These are phyloP conservation scores for Albugo laibachii DNA, from an alignment of 352 stramenopile genomes.

Conservation along the genomic window DNA sequence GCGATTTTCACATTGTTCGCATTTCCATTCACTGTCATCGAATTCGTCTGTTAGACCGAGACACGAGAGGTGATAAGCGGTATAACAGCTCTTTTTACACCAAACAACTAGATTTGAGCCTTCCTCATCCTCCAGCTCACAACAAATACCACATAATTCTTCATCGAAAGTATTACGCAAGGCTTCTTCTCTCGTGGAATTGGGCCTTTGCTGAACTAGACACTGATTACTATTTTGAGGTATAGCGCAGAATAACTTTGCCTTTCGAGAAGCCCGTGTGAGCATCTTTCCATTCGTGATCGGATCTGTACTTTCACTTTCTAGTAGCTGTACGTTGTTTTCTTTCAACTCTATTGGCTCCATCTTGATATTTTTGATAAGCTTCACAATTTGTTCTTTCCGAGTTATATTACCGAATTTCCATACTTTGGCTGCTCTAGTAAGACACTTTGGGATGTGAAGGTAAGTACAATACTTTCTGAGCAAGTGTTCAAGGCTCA, in stretches of 20 bases:
- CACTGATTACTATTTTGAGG: background rate
- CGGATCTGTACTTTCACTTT: no score
- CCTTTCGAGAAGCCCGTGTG: no score
- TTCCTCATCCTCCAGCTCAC: conserved; percentile 67
- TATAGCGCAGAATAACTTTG: background rate
- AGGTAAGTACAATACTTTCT: no score
- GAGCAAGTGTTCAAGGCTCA: no score
- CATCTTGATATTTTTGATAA: no score
- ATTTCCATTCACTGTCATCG: conserved; percentile 74
- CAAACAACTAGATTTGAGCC: conserved; percentile 64
- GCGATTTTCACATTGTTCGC: conserved; percentile 76
- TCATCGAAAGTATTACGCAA: conserved; percentile 35
- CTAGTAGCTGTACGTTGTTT: no score
- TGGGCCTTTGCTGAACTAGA: conserved; percentile 6
- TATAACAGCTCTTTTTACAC: conserved; percentile 83
- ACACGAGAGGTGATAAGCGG: conserved; percentile 85
- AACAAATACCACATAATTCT: conserved; percentile 50
- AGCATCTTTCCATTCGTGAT: no score
- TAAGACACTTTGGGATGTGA: no score
- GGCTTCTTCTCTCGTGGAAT: conserved; percentile 1
- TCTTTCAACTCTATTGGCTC: no score
- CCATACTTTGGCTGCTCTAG: no score
- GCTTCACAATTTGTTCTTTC: no score
- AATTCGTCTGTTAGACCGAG: conserved; percentile 52
- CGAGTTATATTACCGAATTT: no score